These are phyloP conservation scores for Penicillium decumbens DNA, from an alignment of 2,329 filamentous ascomycete genomes.

Conservation along the genomic window DNA sequence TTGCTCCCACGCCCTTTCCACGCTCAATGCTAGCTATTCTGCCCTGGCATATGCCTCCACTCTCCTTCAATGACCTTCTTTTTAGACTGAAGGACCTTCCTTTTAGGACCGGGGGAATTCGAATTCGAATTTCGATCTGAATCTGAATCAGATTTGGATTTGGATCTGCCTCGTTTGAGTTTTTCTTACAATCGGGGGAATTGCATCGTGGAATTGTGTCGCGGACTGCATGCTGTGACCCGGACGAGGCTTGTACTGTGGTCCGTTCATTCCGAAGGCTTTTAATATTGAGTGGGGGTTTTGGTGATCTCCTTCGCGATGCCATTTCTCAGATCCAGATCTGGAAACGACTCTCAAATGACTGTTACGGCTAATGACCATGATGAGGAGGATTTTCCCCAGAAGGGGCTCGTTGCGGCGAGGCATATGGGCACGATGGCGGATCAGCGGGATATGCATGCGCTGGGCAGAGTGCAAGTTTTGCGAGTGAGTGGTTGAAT, in stretches of 20 bases:
- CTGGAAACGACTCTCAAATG: slow-evolving; percentile 16
- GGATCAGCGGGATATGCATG: slow-evolving; percentile 38
- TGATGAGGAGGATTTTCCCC: slow-evolving; percentile 18
- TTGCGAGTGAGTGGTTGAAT: slow-evolving; percentile 28
- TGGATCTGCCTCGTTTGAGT: not conserved
- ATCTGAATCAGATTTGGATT: not conserved
- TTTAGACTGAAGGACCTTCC: slow-evolving; percentile 11
- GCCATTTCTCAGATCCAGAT: slow-evolving; percentile 6
- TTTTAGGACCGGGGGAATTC: slow-evolving; percentile 4
- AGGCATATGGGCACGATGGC: slow-evolving; percentile 37
- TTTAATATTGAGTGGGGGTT: not conserved
- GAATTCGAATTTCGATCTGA: too few species aligned
- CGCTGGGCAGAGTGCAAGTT: slow-evolving; percentile 38
- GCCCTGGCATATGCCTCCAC: slow-evolving; percentile 2
- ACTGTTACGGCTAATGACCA: slow-evolving; percentile 5
- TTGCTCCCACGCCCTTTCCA: slow-evolving; percentile 21
- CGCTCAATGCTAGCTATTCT: slow-evolving; percentile 8
- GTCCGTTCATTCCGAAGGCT: not conserved
- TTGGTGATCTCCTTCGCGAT: slow-evolving; percentile 4
- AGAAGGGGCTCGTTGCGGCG: slow-evolving; percentile 30
- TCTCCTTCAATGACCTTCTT: slow-evolving; percentile 16
- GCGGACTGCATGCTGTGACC: not conserved
- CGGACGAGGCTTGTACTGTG: not conserved
- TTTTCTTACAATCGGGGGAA: not conserved
- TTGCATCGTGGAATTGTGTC: not conserved